These are phyloP conservation scores for Fomitopsis pulvina DNA, from an alignment of 768 basidiomycete genomes.

Conservation along the genomic window DNA sequence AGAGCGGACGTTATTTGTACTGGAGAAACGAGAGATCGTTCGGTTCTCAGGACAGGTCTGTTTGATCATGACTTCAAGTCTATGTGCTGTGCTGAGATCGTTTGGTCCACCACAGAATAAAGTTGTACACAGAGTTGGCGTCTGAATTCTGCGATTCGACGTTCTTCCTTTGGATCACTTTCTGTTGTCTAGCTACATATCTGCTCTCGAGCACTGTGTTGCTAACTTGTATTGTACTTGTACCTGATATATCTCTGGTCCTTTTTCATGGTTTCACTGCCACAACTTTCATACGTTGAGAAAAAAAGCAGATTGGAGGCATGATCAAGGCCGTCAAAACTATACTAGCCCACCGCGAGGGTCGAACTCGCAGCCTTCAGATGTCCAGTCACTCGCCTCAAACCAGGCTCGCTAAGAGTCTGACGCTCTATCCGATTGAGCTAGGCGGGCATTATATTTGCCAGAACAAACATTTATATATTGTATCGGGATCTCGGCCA, in stretches of 20 bases:
- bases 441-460: conserved; percentile 41
- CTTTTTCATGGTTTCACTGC: no score
- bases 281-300: no score
- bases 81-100: background rate
- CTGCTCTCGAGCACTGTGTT: no score
- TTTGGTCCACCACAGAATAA: conserved; percentile 36
- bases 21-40: conserved; percentile 96
- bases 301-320: no score
- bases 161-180: no score
- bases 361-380: conserved; percentile 63
- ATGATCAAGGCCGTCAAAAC: no score
- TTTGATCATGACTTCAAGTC: background rate
- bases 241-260: no score
- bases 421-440: conserved; percentile 66
- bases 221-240: no score
- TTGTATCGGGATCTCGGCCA: background rate
- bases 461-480: background rate
- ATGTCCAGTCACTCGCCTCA: conserved; percentile 19
- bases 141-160: no score
- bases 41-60: conserved; percentile 71
- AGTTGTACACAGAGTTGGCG: conserved; percentile 34
- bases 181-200: no score
- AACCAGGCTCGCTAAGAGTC: conserved; percentile 38
- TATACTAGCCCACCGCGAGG: conserved; percentile 51
- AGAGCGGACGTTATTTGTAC: conserved; percentile 81